These are phyloP conservation scores for Hansenula sp. DNA, from an alignment of 1,139 yeast species.

Conservation along the genomic window DNA sequence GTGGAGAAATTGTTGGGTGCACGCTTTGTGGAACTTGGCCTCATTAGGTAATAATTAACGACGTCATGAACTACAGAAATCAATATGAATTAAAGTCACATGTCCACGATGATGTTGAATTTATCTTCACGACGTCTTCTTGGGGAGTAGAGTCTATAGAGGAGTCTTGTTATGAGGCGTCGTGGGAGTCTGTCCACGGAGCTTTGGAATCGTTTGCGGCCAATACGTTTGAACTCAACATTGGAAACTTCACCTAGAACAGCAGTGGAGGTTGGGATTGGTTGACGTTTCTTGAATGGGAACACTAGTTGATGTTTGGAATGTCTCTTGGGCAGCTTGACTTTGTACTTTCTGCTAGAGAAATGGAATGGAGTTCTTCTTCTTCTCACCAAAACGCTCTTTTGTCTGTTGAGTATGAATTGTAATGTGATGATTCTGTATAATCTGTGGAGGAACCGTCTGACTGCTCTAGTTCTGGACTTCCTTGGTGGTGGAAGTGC, in stretches of 20 bases:
- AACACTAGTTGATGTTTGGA: constrained; percentile 1
- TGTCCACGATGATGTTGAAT: not conserved
- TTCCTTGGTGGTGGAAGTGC: constrained; percentile 22
- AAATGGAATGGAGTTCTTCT: constrained; percentile 20
- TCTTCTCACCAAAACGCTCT: constrained; percentile 11
- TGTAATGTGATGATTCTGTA: constrained; percentile 13
- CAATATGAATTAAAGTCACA: no score
- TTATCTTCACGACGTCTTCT: not conserved
- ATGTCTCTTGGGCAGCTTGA: constrained; percentile 10
- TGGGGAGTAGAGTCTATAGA: not conserved
- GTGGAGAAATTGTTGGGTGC: not conserved
- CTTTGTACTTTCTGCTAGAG: constrained; percentile 17
- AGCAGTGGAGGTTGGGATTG: no score
- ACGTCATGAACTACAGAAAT: no score
- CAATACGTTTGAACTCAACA: no score
- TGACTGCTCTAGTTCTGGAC: constrained; percentile 15
- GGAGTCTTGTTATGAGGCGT: no score
- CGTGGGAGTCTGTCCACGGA: no score
- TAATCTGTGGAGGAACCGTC: constrained; percentile 10
- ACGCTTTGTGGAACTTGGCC: no score
- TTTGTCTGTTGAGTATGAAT: constrained; percentile 9
- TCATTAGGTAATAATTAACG: not conserved
- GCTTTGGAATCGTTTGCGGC: no score
- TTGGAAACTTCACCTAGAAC: no score
- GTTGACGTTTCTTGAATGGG: not conserved